Percentiles rank a stretch among this genome's conserved stretches.
These are phyloP conservation scores for Aspergillus novofumigatus DNA, from an alignment of 2,329 filamentous ascomycete genomes.

Conservation along the genomic window DNA sequence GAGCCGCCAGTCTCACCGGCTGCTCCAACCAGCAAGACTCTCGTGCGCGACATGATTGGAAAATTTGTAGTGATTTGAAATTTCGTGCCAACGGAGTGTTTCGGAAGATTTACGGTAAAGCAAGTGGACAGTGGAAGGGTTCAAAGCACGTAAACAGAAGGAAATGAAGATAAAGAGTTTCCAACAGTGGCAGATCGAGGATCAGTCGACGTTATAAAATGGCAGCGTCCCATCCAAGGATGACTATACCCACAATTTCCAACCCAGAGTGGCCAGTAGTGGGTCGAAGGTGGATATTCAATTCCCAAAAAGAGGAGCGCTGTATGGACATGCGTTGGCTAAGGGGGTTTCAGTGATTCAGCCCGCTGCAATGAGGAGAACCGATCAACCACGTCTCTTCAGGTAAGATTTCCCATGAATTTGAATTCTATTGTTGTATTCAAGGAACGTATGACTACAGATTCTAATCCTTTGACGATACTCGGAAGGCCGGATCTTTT, in stretches of 20 bases:
- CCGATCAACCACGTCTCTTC: neutral
- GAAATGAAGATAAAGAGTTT: neutral
- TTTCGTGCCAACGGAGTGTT: neutral
- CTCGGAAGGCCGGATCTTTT: neutral
- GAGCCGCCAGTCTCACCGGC: slow-evolving; percentile 39
- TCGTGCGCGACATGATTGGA: slow-evolving; percentile 32
- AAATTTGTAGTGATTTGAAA: neutral
- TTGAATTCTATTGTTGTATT: slow-evolving; percentile 12
- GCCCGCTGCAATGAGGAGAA: no score
- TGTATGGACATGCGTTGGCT: slow-evolving; percentile 6
- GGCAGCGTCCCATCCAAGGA: slow-evolving; percentile 24
- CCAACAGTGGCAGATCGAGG: slow-evolving; percentile 14
- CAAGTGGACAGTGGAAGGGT: slow-evolving; percentile 1
- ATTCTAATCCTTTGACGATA: slow-evolving; percentile 3
- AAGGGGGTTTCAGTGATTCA: neutral
- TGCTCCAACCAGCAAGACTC: slow-evolving; percentile 36
- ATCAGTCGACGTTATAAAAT: slow-evolving; percentile 32
- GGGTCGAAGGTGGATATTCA: slow-evolving; percentile 32
- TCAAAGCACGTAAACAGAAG: slow-evolving; percentile 1
- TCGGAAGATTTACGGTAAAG: neutral
- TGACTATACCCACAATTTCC: slow-evolving; percentile 32
- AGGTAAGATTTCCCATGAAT: neutral
- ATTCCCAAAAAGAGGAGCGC: slow-evolving; percentile 8
- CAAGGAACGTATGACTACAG: neutral
- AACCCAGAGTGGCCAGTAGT: slow-evolving; percentile 26